Evolutionary conservation across 495 filamentous ascomycete species (phyloP), one percentile per base, ranked within the genome.

Genomic region (Penicillium pulvis): DNA sequence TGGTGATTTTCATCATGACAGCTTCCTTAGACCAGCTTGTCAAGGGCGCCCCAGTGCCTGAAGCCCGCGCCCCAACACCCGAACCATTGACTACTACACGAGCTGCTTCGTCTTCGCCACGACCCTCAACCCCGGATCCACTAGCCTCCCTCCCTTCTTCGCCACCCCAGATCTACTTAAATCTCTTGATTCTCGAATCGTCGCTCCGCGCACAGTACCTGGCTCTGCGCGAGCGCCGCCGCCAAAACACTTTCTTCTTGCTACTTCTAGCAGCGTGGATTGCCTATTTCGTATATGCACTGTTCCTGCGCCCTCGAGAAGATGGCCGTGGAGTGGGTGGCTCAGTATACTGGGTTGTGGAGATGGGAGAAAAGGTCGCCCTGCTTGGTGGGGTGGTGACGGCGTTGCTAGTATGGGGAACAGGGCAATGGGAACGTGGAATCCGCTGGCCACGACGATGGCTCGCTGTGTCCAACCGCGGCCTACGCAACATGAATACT

Each of bases 141-240:
- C 80, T 92, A 48, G 87, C 87, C 55, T 83, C 86, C 42, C 84
- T 95, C 30, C 93, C 94, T 11, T 93, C 89, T 59, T 91, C 93
- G 30, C 93, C 90, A 69, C 91, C 91, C n/a, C 95, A 97, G 76
- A 97, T 98, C 66, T 99, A 98, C 77, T 84, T 98, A 63, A 99
- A 99, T 71, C 89, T 99, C 39, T 81, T 99, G 52, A 93, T 99
- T 64, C 88, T 99, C 69, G 94, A 99, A 73, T 91, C 92, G 49
- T 96, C 91, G 14, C 80, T 99, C 24, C 92, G 94, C 44, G 86
- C 89, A 19, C 94, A 99, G 67, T 98, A 96, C 72, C 83, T 99
- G 51, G 86, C 90, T 54, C 81, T 97, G 47, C 91, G 92, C 23
- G 87, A 92, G 48, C 89, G 95, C 44, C 85, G 93, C 36, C 87